A percentile compares a stretch with the other conserved stretches of the same genome.
Conservation (phyloP, 2,329 filamentous ascomycete species). For the Juglanconis sp. region DNA sequence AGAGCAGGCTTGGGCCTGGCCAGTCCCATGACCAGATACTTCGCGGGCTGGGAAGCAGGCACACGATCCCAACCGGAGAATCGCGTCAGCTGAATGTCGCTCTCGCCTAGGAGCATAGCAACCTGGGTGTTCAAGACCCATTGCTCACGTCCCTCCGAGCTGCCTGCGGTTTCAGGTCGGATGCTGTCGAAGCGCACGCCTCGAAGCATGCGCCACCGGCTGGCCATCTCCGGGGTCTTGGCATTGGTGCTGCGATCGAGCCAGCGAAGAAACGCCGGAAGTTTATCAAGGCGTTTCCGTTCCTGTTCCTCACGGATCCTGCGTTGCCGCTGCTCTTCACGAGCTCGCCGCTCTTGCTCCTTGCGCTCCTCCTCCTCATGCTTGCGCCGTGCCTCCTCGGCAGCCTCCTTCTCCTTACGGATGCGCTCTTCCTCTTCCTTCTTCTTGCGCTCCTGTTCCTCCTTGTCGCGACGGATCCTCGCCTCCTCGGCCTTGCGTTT, state of each 20-base stretch:
- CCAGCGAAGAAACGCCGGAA: slow-evolving; percentile 61
- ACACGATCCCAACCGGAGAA: slow-evolving; percentile 59
- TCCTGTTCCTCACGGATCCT: slow-evolving; percentile 54
- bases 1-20: slow-evolving; percentile 57
- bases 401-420: slow-evolving; percentile 44
- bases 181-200: slow-evolving; percentile 65
- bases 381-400: slow-evolving; percentile 46
- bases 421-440: slow-evolving; percentile 46
- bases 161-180: slow-evolving; percentile 48
- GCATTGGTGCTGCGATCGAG: slow-evolving; percentile 52
- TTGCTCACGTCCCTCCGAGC: slow-evolving; percentile 57
- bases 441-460: slow-evolving; percentile 33
- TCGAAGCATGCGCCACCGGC: slow-evolving; percentile 54
- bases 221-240: slow-evolving; percentile 47
- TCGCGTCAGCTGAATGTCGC: slow-evolving; percentile 57
- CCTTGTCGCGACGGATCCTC: slow-evolving; percentile 46
- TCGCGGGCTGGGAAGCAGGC: slow-evolving; percentile 52
- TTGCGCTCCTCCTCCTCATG: slow-evolving; percentile 51
- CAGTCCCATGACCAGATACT: slow-evolving; percentile 57
- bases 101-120: slow-evolving; percentile 62
- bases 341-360: slow-evolving; percentile 47
- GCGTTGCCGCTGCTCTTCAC: slow-evolving; percentile 41
- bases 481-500: slow-evolving; percentile 49
- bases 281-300: slow-evolving; percentile 49
- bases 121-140: slow-evolving; percentile 65